Evolutionary conservation across 1,284 basidiomycete genomes (phyloP).

Genomic region (Boletus smithii): DNA sequence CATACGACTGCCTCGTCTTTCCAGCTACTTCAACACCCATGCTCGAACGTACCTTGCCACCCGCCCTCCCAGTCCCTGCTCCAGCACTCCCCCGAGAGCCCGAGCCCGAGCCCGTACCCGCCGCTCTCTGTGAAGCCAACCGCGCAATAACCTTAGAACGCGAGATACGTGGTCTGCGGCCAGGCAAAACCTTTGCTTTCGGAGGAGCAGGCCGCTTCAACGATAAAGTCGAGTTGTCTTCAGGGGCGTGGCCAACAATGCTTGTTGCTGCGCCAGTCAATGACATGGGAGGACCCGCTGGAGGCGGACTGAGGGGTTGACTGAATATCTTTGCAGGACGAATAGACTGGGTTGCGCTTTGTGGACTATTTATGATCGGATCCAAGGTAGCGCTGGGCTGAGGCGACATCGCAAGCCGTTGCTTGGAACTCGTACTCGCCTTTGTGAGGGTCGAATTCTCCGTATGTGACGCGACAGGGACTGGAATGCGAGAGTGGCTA

Average conservation of each 20-base stretch:
- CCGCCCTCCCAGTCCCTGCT: neutral
- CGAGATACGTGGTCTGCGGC: slow-evolving; percentile 70
- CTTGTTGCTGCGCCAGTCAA: slow-evolving; percentile 33
- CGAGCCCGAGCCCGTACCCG: slow-evolving; percentile 26
- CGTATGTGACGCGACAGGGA: slow-evolving; percentile 1
- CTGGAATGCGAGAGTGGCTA: slow-evolving; percentile 19
- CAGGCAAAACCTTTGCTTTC: slow-evolving; percentile 42
- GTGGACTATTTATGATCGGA: slow-evolving; percentile 44
- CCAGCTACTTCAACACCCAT: slow-evolving; percentile 47
- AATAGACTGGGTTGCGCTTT: slow-evolving; percentile 25
- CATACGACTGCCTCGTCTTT: slow-evolving; percentile 43
- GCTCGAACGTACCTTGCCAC: slow-evolving; percentile 51
- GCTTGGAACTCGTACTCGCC: slow-evolving; percentile 15
- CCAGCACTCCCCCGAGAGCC: neutral
- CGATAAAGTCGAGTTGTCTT: slow-evolving; percentile 6
- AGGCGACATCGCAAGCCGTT: slow-evolving; percentile 21
- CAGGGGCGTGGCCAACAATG: slow-evolving; percentile 15
- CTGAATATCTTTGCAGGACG: slow-evolving; percentile 47
- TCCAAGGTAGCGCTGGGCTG: slow-evolving; percentile 31
- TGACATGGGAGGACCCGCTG: slow-evolving; percentile 27
- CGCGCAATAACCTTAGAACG: slow-evolving; percentile 73
- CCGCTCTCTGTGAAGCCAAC: slow-evolving; percentile 66
- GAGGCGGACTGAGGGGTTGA: slow-evolving; percentile 44
- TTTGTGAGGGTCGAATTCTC: slow-evolving; percentile 18
- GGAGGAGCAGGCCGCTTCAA: slow-evolving; percentile 25